A percentile compares a stretch with the other conserved stretches of the same genome.
phyloP scores from a whole-genome alignment of 2,329 filamentous ascomycete species.

The Aspergillus vadensis region DNA sequence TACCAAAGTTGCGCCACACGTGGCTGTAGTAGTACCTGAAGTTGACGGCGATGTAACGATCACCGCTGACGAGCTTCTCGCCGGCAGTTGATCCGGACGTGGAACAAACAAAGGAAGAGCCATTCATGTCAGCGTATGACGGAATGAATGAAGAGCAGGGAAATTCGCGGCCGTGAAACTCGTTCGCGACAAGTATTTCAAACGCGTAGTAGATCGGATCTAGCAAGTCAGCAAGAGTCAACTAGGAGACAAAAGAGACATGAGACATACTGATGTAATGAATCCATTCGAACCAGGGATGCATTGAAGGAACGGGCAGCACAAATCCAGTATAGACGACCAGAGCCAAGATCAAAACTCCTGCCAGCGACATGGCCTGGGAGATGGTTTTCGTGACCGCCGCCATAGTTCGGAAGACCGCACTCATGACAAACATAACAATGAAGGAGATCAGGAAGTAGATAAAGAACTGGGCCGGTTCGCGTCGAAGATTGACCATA shows the following conservation, averaged over 20 bases:
- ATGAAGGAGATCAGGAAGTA: conserved; percentile 74
- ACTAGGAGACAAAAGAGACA: background rate
- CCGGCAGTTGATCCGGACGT: conserved; percentile 60
- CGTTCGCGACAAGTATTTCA: conserved; percentile 79
- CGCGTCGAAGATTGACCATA: conserved; percentile 75
- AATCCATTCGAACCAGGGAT: conserved; percentile 77
- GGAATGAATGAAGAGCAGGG: conserved; percentile 51
- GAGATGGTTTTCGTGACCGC: conserved; percentile 67
- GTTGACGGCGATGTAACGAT: conserved; percentile 56
- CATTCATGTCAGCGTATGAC: conserved; percentile 41
- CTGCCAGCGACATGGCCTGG: conserved; percentile 56
- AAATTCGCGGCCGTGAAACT: conserved; percentile 70
- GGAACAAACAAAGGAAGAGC: conserved; percentile 57
- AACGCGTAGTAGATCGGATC: conserved; percentile 78
- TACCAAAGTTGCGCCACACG: conserved; percentile 70
- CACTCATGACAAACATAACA: conserved; percentile 74
- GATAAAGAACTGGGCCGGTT: conserved; percentile 77
- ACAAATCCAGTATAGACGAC: conserved; percentile 51
- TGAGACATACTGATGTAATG: conserved; percentile 64
- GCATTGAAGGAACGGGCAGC: conserved; percentile 59
- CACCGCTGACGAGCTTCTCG: conserved; percentile 57
- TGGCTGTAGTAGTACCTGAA: conserved; percentile 61
- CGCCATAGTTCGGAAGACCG: conserved; percentile 77
- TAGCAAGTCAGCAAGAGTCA: background rate
- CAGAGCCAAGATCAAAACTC: conserved; percentile 43